phyloP scores from a whole-genome alignment of 805 yeast species.

The Naumovozyma baii region DNA sequence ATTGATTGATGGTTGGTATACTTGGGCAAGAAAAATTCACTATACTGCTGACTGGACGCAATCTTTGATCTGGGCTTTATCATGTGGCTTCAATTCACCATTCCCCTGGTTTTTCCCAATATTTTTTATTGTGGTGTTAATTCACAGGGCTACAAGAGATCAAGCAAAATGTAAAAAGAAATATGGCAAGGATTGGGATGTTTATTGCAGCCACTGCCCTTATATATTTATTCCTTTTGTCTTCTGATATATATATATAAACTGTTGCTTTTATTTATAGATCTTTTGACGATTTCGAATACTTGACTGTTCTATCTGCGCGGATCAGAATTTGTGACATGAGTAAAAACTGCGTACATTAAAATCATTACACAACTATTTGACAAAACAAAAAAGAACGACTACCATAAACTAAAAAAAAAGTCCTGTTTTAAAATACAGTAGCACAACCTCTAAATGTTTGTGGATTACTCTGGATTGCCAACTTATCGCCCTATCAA shows the following conservation, averaged over 20 bases:
- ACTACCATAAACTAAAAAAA: too few relatives aligned
- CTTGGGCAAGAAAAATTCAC: slow-evolving; percentile 85
- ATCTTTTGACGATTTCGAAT: too few relatives aligned
- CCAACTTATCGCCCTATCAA: neutral
- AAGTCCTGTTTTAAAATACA: too few relatives aligned
- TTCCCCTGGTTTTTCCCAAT: slow-evolving; percentile 95
- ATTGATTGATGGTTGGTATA: slow-evolving; percentile 91
- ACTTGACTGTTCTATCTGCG: too few relatives aligned
- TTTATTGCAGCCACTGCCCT: slow-evolving; percentile 79
- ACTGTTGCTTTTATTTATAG: too few relatives aligned
- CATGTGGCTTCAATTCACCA: slow-evolving; percentile 79
- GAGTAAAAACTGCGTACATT: too few relatives aligned
- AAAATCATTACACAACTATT: too few relatives aligned
- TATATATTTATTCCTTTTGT: slow-evolving; percentile 85
- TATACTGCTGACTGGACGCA: slow-evolving; percentile 92
- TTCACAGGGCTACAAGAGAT: slow-evolving; percentile 87
- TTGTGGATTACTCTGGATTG: neutral
- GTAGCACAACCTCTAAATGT: too few relatives aligned
- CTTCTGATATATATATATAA: slow-evolving; percentile 37
- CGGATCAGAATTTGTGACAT: too few relatives aligned
- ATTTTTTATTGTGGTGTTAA: slow-evolving; percentile 77
- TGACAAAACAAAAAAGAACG: too few relatives aligned
- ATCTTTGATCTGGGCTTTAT: slow-evolving; percentile 82
- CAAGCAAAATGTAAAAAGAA: slow-evolving; percentile 72
- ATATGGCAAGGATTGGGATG: slow-evolving; percentile 92